phyloP scores from a whole-genome alignment of 768 basidiomycete species.

The Pisolithus sp. region DNA sequence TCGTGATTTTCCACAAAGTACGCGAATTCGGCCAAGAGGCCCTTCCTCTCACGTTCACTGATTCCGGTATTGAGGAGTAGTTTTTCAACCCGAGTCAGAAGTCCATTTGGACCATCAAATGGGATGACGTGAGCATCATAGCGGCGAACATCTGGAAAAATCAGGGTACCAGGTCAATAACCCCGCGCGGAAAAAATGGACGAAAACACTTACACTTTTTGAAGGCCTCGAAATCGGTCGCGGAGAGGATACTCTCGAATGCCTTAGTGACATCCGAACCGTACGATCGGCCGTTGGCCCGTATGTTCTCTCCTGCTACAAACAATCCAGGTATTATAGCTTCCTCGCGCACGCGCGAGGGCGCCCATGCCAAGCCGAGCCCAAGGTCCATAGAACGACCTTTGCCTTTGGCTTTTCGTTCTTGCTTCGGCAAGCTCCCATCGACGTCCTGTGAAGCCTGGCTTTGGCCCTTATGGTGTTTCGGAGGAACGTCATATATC shows the following conservation, averaged over 20 bases:
- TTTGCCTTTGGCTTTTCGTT: conserved; percentile 35
- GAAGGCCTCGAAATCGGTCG: conserved; percentile 35
- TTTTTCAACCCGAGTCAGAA: conserved; percentile 56
- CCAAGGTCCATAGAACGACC: conserved; percentile 70
- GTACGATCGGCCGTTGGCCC: conserved; percentile 10
- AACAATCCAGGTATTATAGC: conserved; percentile 45
- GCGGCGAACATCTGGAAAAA: conserved; percentile 54
- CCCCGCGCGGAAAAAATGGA: background rate
- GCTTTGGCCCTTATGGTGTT: conserved; percentile 20
- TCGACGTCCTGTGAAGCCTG: conserved; percentile 20
- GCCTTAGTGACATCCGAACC: conserved; percentile 31
- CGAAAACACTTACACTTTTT: conserved; percentile 50
- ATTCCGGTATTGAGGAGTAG: conserved; percentile 49
- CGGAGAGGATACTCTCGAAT: conserved; percentile 31
- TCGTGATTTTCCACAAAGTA: conserved; percentile 42
- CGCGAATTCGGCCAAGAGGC: conserved; percentile 54
- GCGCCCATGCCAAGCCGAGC: conserved; percentile 67
- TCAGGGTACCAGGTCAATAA: conserved; percentile 11
- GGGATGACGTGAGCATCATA: conserved; percentile 73
- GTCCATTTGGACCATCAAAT: conserved; percentile 66
- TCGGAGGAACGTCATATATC: conserved; percentile 25
- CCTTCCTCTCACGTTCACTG: conserved; percentile 40
- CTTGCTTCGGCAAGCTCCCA: conserved; percentile 9
- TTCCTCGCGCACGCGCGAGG: conserved; percentile 58
- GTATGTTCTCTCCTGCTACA: conserved; percentile 25